These are phyloP conservation scores for Pleurotus platypus DNA, from an alignment of 768 basidiomycete genomes.

Conservation along the genomic window DNA sequence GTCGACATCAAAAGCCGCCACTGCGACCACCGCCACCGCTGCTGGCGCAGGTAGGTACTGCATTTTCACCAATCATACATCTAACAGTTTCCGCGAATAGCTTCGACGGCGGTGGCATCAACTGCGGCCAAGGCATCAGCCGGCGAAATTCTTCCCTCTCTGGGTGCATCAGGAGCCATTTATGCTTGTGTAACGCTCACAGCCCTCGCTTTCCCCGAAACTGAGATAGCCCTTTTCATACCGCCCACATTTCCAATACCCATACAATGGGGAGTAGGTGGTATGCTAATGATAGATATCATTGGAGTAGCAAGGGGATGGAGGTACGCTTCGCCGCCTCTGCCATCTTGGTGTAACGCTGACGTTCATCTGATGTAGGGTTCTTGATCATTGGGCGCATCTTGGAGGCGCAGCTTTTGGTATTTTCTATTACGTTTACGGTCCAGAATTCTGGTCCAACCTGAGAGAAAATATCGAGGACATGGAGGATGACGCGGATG, in stretches of 20 bases:
- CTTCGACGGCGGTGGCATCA: conserved; percentile 27
- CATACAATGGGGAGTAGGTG: conserved; percentile 76
- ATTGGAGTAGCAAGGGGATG: conserved; percentile 79
- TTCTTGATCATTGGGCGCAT: conserved; percentile 87
- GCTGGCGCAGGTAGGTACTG: conserved; percentile 34
- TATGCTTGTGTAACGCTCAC: conserved; percentile 74
- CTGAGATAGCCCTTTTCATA: conserved; percentile 73
- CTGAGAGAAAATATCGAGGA: conserved; percentile 19
- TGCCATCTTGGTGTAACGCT: conserved; percentile 6
- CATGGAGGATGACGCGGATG: neutral
- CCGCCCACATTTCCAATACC: conserved; percentile 74
- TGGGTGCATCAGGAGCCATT: conserved; percentile 86
- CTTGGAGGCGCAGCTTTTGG: conserved; percentile 88
- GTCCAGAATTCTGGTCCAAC: conserved; percentile 47
- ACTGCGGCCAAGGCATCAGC: conserved; percentile 25
- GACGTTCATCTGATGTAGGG: conserved; percentile 29
- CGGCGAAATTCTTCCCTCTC: conserved; percentile 54
- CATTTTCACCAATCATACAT: neutral
- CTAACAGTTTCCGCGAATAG: neutral
- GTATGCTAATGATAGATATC: conserved; percentile 67
- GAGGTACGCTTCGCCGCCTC: conserved; percentile 49
- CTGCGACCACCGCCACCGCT: conserved; percentile 43
- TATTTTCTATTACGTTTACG: conserved; percentile 65
- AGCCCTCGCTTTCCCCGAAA: conserved; percentile 78
- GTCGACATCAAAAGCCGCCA: conserved; percentile 34